A percentile compares a stretch with the other conserved stretches of the same genome.
These are phyloP conservation scores for Dianthus caryophyllus DNA, from an alignment of 148 eudicot species.

Conservation along the genomic window DNA sequence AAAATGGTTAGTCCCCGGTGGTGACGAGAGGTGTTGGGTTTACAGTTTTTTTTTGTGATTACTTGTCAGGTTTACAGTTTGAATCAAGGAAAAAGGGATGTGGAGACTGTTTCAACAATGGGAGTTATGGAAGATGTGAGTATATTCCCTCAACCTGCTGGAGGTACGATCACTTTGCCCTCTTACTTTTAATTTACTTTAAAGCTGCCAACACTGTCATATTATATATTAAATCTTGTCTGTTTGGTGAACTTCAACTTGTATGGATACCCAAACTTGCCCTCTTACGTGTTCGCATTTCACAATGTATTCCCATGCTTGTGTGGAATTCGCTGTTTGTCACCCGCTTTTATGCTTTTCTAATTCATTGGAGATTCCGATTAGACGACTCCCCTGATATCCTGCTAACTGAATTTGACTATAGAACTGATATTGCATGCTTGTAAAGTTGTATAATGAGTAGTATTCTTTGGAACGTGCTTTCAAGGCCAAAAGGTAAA, in stretches of 20 bases:
- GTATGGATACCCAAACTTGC: too few species aligned
- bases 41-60: too few species aligned
- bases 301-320: too few species aligned
- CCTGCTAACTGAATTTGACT: background rate
- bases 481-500: background rate
- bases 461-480: background rate
- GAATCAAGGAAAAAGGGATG: slow-evolving; percentile 98
- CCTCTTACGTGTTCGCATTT: too few species aligned
- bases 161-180: slow-evolving; percentile 46
- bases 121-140: slow-evolving; percentile 99
- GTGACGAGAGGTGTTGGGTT: background rate
- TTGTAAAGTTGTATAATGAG: background rate
- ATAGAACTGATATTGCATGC: background rate
- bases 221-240: background rate
- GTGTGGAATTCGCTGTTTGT: background rate
- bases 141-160: slow-evolving; percentile 97
- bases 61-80: slow-evolving; percentile 80
- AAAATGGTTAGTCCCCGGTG: background rate
- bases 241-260: background rate
- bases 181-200: background rate
- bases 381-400: background rate
- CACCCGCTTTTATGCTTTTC: background rate
- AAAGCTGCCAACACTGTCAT: background rate
- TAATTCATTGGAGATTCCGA: background rate
- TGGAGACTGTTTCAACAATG: slow-evolving; percentile 87